Conservation (phyloP, 495 filamentous ascomycete genomes). For the Annulohypoxylon nitens region DNA sequence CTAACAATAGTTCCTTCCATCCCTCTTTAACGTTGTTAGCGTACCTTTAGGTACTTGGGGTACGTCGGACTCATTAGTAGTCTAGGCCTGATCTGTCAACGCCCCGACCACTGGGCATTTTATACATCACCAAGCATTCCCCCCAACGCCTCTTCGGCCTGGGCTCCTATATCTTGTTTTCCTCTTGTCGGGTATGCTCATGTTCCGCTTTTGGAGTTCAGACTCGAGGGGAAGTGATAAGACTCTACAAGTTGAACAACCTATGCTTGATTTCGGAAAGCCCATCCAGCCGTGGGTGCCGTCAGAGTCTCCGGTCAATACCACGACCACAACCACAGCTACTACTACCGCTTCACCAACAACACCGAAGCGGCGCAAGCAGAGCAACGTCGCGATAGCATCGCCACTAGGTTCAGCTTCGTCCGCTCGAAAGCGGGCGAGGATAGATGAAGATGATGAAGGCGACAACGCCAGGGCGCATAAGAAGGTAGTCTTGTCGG, state of each 20-base stretch:
- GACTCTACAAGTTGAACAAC: slow-evolving; percentile 53
- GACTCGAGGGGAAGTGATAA: slow-evolving; percentile 63
- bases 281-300: slow-evolving; percentile 51
- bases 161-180: slow-evolving; percentile 19
- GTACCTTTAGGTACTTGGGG: neutral
- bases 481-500: slow-evolving; percentile 50
- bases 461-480: slow-evolving; percentile 55
- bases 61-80: slow-evolving; percentile 11
- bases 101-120: slow-evolving; percentile 21
- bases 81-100: slow-evolving; percentile 25
- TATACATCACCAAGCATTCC: slow-evolving; percentile 16
- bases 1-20: slow-evolving; percentile 39
- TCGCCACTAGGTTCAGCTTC: slow-evolving; percentile 44
- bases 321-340: slow-evolving; percentile 23
- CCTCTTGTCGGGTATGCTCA: slow-evolving; percentile 52
- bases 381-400: slow-evolving; percentile 51
- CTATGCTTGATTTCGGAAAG: slow-evolving; percentile 52
- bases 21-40: slow-evolving; percentile 29
- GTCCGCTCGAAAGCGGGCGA: slow-evolving; percentile 55
- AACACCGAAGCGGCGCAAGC: slow-evolving; percentile 49
- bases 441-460: slow-evolving; percentile 44
- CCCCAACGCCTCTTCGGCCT: slow-evolving; percentile 17
- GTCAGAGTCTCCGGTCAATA: slow-evolving; percentile 46
- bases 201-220: slow-evolving; percentile 66
- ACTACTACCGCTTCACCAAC: slow-evolving; percentile 35